Evolutionary conservation across 2,329 filamentous ascomycete species (phyloP).

Genomic region (Periglandula ipomoeae): DNA sequence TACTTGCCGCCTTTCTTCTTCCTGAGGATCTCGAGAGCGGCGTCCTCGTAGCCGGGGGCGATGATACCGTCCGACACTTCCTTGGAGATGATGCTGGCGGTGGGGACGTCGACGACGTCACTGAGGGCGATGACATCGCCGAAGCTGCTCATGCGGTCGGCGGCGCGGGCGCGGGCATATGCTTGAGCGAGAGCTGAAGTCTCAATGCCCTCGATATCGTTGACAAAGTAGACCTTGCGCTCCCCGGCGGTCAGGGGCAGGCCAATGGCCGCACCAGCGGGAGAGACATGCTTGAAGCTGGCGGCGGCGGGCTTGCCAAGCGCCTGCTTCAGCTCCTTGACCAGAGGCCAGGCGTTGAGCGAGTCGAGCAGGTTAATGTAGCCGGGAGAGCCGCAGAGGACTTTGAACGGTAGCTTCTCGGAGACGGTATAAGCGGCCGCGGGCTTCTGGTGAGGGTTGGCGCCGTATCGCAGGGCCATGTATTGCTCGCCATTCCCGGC

Average conservation of each 20-base stretch:
- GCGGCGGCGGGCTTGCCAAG: slow-evolving; percentile 84
- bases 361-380: slow-evolving; percentile 97
- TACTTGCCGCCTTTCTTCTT: slow-evolving; percentile 99
- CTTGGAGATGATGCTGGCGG: slow-evolving; percentile 93
- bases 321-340: slow-evolving; percentile 89
- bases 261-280: slow-evolving; percentile 89
- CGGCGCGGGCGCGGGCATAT: slow-evolving; percentile 89
- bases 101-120: slow-evolving; percentile 81
- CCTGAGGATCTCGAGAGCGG: slow-evolving; percentile 80
- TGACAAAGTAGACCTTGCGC: slow-evolving; percentile 97
- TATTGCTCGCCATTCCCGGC: slow-evolving; percentile 77
- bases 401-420: slow-evolving; percentile 83
- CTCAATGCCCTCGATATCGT: slow-evolving; percentile 86
- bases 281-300: slow-evolving; percentile 98
- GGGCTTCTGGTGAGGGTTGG: slow-evolving; percentile 97
- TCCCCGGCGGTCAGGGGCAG: slow-evolving; percentile 78
- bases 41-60: slow-evolving; percentile 75
- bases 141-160: slow-evolving; percentile 98
- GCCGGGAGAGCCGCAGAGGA: slow-evolving; percentile 78
- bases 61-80: slow-evolving; percentile 98
- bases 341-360: slow-evolving; percentile 91
- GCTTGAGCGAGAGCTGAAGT: slow-evolving; percentile 81
- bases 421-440: slow-evolving; percentile 73
- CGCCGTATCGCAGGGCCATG: slow-evolving; percentile 81
- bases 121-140: slow-evolving; percentile 93